Evolutionary conservation across 441 rosid species (phyloP), one percentile per base, ranked within the genome.

Genomic region (Pelargonium myrrhifolium): DNA sequence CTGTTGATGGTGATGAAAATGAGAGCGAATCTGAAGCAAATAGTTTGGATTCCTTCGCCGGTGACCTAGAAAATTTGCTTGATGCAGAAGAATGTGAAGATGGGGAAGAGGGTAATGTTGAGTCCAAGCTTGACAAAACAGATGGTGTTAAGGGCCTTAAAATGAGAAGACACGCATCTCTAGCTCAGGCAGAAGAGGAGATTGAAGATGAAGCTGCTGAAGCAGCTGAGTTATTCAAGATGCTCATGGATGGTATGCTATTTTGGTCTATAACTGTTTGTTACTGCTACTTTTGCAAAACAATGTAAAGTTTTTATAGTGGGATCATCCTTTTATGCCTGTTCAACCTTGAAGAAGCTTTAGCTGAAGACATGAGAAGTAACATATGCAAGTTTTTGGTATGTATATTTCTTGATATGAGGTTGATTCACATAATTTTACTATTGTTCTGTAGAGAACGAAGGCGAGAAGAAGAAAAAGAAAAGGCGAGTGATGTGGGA

Each of bases 21-120:
- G 96, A 84, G 72, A 92, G 99, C 37, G 98, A 95, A 68, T 87
- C 92, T 67, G 98, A 92, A 75, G 96, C 97, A 49, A 89, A 90
- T 69, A 95, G 99, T 82, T 86, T 95, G 73, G 99, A 95, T 86
- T 92, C 99, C 71, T 95, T 92, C 81, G 99, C 97, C 28, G 98
- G 98, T 42, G 99, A 95, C 74, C 82, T 95, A 60, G 98, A 95
- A 81, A 92, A 92, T 81, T 81, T 95, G 82, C 99, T 92, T 76
- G 97, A 92, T 80, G 99, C 97, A 2, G 98, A 92, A 82, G 98
- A 95, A 82, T 91, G 67, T 76, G 97, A 87, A 76, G 90, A 80
- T 45, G 92, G 90, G 74, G 92, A 89, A 71, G 97, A 86, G 72
- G 86, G 80, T 47, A 78, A 70, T 67, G 80, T 80, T 45, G 84